Evolutionary conservation across 805 yeast genomes (phyloP).

Genomic region (Pichia ethanolica): DNA sequence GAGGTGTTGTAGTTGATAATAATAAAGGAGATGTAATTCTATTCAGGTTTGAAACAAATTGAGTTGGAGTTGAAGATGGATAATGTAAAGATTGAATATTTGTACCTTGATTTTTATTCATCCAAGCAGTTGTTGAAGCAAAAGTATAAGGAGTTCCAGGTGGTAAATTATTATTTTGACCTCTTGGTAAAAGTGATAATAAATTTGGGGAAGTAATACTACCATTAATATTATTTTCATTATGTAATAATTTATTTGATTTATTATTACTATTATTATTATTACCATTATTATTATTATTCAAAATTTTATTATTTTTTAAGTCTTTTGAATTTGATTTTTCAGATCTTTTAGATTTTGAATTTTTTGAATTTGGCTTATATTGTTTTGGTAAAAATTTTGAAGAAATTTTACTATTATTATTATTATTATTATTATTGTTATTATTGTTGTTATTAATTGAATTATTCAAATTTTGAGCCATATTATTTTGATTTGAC

Average conservation of each 20-base stretch:
- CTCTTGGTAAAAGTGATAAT: conserved; percentile 35
- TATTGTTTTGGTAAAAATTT: conserved; percentile 33
- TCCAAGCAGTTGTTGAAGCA: conserved; percentile 24
- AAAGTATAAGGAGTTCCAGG: conserved; percentile 25
- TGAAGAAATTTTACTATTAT: conserved; percentile 9
- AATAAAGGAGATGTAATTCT: conserved; percentile 59
- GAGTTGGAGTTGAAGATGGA: conserved; percentile 64
- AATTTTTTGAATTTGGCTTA: conserved; percentile 24
- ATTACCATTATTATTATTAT: neutral
- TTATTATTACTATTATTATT: no score
- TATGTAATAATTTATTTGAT: no score
- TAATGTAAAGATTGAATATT: conserved; percentile 51
- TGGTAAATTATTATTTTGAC: conserved; percentile 15
- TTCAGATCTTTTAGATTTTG: conserved; percentile 10
- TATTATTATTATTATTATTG: no score
- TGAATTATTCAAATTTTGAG: neutral
- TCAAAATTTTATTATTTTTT: neutral
- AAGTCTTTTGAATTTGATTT: neutral
- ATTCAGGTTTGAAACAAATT: conserved; percentile 57
- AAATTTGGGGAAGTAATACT: conserved; percentile 29
- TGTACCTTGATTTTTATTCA: conserved; percentile 21
- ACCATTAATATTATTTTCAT: neutral
- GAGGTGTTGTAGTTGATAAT: conserved; percentile 38
- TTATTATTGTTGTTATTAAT: neutral
- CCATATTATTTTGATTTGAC: neutral